Percentiles rank a stretch among this genome's conserved stretches.
phyloP scores from a whole-genome alignment of 1,284 basidiomycete species.

The Puccinia novopanici region DNA sequence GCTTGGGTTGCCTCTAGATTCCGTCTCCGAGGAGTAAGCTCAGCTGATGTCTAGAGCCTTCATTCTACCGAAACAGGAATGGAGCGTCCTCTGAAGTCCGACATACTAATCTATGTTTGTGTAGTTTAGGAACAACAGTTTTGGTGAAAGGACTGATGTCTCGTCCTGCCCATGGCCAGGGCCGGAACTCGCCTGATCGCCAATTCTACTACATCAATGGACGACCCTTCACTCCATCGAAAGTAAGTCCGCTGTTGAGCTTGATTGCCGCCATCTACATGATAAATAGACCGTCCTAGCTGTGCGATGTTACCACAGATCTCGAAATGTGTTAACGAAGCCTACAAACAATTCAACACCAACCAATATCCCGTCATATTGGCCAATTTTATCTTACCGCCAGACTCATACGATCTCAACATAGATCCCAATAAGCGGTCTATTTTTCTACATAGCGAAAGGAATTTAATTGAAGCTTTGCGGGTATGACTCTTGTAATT shows the following conservation, averaged over 20 bases:
- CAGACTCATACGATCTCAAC: constrained; percentile 87
- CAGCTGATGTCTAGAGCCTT: background rate
- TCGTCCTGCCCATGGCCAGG: constrained; percentile 71
- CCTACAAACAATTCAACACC: constrained; percentile 80
- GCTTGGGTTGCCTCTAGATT: constrained; percentile 30
- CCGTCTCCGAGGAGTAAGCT: constrained; percentile 50
- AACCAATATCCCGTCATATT: constrained; percentile 79
- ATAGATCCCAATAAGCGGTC: constrained; percentile 96
- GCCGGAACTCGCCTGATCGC: constrained; percentile 75
- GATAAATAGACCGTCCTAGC: background rate
- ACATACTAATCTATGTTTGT: background rate
- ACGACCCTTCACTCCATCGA: constrained; percentile 77
- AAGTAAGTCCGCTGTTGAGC: constrained; percentile 63
- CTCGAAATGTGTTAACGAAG: constrained; percentile 83
- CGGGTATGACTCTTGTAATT: constrained; percentile 64
- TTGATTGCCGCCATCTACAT: constrained; percentile 49
- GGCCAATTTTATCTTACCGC: constrained; percentile 78
- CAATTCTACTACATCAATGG: constrained; percentile 96
- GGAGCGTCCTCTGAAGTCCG: background rate
- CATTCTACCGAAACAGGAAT: background rate
- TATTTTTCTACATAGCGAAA: constrained; percentile 86
- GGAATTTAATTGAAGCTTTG: constrained; percentile 74
- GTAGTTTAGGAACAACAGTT: constrained; percentile 59
- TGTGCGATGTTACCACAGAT: constrained; percentile 62
- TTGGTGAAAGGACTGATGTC: constrained; percentile 75